phyloP scores from a whole-genome alignment of 1,139 yeast genomes.

The Zygoascus hellenicus region DNA sequence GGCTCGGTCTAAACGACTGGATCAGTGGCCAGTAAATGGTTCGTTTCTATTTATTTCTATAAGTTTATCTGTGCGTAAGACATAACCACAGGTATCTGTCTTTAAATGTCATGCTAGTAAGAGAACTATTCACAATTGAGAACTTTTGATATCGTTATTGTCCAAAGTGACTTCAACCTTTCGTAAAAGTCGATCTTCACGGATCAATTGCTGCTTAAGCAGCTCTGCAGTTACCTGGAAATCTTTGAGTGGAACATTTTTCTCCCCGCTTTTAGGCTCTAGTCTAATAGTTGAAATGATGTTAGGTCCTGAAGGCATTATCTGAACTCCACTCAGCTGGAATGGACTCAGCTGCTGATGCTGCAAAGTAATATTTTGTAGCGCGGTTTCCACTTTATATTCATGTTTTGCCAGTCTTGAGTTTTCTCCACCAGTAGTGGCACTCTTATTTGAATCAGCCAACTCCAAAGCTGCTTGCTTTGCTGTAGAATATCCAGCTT shows the following conservation, averaged over 20 bases:
- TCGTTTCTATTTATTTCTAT: background rate
- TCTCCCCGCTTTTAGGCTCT: conserved; percentile 7
- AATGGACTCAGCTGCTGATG: conserved; percentile 26
- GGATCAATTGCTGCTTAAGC: conserved; percentile 31
- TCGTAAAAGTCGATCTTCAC: conserved; percentile 21
- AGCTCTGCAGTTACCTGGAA: conserved; percentile 41
- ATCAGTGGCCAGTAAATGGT: conserved; percentile 34
- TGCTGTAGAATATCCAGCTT: conserved; percentile 78
- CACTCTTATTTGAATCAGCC: conserved; percentile 45
- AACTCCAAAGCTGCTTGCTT: conserved; percentile 66
- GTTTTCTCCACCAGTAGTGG: conserved; percentile 14
- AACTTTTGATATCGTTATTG: conserved; percentile 1
- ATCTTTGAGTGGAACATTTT: conserved; percentile 32
- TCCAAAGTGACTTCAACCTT: conserved; percentile 8
- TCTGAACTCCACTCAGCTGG: conserved; percentile 17
- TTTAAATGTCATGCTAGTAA: too few species aligned
- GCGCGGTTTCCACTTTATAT: conserved; percentile 17
- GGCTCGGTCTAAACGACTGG: conserved; percentile 92
- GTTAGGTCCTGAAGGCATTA: conserved; percentile 31
- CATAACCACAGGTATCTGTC: too few species aligned
- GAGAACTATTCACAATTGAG: too few species aligned
- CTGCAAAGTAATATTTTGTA: conserved; percentile 13
- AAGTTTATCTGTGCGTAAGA: too few species aligned
- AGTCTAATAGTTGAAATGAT: conserved; percentile 15
- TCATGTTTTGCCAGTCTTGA: conserved; percentile 19